Conservation (phyloP, 768 basidiomycete genomes). For the Neoboletus subvelutipes region DNA sequence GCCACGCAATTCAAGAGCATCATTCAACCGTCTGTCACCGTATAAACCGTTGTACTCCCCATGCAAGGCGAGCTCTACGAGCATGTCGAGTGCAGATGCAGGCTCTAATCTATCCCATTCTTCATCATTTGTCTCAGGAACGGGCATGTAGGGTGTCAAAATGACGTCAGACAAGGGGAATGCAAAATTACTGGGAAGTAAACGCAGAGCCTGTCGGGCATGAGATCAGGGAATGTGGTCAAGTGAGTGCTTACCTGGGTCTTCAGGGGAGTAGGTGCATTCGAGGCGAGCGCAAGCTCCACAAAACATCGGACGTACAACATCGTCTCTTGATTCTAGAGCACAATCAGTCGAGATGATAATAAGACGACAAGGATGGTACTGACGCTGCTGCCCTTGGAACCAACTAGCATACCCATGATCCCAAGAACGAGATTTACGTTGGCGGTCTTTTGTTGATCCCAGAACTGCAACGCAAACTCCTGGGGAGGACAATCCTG, state of each 20-base stretch:
- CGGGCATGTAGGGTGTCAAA: conserved; percentile 71
- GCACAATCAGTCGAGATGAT: conserved; percentile 2
- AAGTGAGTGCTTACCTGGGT: conserved; percentile 57
- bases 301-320: conserved; percentile 74
- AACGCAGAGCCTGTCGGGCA: conserved; percentile 50
- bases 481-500: conserved; percentile 72
- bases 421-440: conserved; percentile 76
- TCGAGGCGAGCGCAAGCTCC: conserved; percentile 90
- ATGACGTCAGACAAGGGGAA: conserved; percentile 68
- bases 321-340: conserved; percentile 55
- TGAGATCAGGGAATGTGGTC: conserved; percentile 24
- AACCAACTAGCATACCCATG: conserved; percentile 81
- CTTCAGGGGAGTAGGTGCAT: conserved; percentile 86
- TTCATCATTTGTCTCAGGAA: conserved; percentile 82
- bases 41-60: conserved; percentile 83
- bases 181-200: conserved; percentile 53
- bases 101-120: conserved; percentile 89
- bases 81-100: conserved; percentile 75
- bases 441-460: conserved; percentile 84
- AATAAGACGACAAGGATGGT: background rate
- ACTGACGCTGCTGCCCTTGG: conserved; percentile 64
- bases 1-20: conserved; percentile 70
- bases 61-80: conserved; percentile 80
- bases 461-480: conserved; percentile 97
- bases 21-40: conserved; percentile 56